phyloP scores from a whole-genome alignment of 139 green algal species.

The Yamagishiella unicocca region DNA sequence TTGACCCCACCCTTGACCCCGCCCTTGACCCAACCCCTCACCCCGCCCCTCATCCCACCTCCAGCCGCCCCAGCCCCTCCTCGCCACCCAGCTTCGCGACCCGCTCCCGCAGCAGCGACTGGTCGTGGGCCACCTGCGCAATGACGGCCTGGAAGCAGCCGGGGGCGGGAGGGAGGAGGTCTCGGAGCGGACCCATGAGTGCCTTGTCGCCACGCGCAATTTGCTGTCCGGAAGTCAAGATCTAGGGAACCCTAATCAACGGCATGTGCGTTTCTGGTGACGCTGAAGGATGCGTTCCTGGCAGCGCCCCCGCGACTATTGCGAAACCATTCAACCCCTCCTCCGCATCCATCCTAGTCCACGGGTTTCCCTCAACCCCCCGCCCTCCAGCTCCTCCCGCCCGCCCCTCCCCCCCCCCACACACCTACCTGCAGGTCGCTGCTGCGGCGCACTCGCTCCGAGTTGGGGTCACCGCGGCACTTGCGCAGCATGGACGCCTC shows the following conservation, averaged over 20 bases:
- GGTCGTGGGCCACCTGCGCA: slow-evolving; percentile 76
- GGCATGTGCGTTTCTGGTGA: no score
- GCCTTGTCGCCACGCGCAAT: no score
- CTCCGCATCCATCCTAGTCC: no score
- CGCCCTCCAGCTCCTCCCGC: background rate
- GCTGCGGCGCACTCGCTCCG: slow-evolving; percentile 35
- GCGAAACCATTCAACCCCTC: no score
- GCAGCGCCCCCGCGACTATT: no score
- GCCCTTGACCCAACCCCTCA: no score
- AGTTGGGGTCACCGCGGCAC: slow-evolving; percentile 36
- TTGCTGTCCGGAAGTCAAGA: no score
- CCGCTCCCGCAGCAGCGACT: slow-evolving; percentile 80
- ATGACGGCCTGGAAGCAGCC: slow-evolving; percentile 65
- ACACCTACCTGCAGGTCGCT: slow-evolving; percentile 63
- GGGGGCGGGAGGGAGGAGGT: background rate
- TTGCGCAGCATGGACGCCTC: slow-evolving; percentile 65
- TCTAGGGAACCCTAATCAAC: no score
- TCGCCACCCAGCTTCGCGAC: slow-evolving; percentile 74
- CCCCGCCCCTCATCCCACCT: slow-evolving; percentile 21
- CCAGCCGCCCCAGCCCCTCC: slow-evolving; percentile 73
- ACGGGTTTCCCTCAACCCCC: no score
- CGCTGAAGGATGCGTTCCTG: no score
- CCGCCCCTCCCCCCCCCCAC: background rate
- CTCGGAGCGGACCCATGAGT: no score
- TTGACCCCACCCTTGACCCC: no score